Conservation (phyloP, 2,329 filamentous ascomycete genomes). For the Ophiostoma tasmaniense region DNA sequence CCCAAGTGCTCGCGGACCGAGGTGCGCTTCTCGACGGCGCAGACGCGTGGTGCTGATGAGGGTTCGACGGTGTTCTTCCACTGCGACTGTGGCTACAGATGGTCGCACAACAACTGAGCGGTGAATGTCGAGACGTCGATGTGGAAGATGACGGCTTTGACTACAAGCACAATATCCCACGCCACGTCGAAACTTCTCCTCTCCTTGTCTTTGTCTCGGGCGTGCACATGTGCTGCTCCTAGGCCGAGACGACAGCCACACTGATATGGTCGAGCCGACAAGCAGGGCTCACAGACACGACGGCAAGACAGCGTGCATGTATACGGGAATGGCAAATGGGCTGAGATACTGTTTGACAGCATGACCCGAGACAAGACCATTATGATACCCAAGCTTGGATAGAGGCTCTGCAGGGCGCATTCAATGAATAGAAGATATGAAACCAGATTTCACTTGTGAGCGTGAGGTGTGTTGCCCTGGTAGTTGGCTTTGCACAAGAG, state of each 20-base stretch:
- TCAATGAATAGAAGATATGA: background rate
- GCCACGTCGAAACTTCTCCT: background rate
- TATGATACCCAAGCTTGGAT: conserved; percentile 14
- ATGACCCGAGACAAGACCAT: background rate
- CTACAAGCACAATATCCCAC: background rate
- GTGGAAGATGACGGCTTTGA: background rate
- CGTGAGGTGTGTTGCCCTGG: background rate
- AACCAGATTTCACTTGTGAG: background rate
- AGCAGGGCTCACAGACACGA: background rate
- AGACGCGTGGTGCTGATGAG: conserved; percentile 88
- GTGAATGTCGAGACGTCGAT: background rate
- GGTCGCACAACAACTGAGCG: conserved; percentile 52
- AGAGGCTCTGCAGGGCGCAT: background rate
- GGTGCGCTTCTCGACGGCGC: conserved; percentile 76
- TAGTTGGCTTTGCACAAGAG: background rate
- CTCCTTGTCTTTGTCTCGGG: background rate
- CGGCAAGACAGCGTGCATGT: background rate
- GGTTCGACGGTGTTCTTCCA: conserved; percentile 86
- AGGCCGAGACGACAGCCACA: background rate
- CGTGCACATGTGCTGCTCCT: background rate
- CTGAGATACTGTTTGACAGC: background rate
- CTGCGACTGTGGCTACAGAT: conserved; percentile 70
- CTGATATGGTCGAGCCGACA: conserved; percentile 5
- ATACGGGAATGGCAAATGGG: background rate
- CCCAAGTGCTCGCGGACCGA: conserved; percentile 72